A percentile compares a stretch with the other conserved stretches of the same genome.
Conservation (phyloP, 805 yeast species). For the Metschnikowia picachoensis region DNA sequence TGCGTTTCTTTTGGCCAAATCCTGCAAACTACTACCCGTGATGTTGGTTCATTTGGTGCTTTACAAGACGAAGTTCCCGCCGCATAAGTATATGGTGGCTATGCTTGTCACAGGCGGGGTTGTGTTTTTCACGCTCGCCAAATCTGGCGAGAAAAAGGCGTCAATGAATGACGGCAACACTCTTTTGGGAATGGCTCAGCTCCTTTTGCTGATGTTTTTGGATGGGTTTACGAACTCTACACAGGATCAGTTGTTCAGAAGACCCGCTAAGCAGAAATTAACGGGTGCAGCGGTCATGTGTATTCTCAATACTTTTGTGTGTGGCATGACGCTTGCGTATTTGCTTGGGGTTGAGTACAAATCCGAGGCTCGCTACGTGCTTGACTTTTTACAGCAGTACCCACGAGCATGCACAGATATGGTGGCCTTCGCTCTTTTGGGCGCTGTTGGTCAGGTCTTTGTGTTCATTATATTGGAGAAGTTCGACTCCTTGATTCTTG, state of each 20-base stretch:
- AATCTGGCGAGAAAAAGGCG: constrained; percentile 25
- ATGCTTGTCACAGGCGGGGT: constrained; percentile 80
- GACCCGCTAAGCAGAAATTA: constrained; percentile 28
- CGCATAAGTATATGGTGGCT: constrained; percentile 76
- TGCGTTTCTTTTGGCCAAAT: constrained; percentile 80
- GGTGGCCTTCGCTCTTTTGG: constrained; percentile 65
- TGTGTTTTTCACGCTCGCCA: constrained; percentile 63
- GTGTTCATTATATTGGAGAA: constrained; percentile 79
- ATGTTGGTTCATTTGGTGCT: constrained; percentile 73
- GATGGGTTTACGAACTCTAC: constrained; percentile 94
- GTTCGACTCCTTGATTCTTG: constrained; percentile 80
- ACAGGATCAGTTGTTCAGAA: constrained; percentile 77
- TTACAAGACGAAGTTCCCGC: constrained; percentile 69
- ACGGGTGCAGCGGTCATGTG: constrained; percentile 91
- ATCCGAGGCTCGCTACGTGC: constrained; percentile 47
- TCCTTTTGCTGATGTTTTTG: constrained; percentile 61
- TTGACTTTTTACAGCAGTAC: constrained; percentile 45
- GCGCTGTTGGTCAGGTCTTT: constrained; percentile 92
- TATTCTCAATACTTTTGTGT: constrained; percentile 47
- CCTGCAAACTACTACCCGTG: constrained; percentile 94
- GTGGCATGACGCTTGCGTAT: constrained; percentile 47
- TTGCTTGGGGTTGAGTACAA: constrained; percentile 39
- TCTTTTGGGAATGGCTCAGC: constrained; percentile 55
- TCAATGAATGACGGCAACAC: constrained; percentile 41
- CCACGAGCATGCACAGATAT: constrained; percentile 60